These are phyloP conservation scores for Phialocephala sp. DNA, from an alignment of 2,329 filamentous ascomycete species.

Conservation along the genomic window DNA sequence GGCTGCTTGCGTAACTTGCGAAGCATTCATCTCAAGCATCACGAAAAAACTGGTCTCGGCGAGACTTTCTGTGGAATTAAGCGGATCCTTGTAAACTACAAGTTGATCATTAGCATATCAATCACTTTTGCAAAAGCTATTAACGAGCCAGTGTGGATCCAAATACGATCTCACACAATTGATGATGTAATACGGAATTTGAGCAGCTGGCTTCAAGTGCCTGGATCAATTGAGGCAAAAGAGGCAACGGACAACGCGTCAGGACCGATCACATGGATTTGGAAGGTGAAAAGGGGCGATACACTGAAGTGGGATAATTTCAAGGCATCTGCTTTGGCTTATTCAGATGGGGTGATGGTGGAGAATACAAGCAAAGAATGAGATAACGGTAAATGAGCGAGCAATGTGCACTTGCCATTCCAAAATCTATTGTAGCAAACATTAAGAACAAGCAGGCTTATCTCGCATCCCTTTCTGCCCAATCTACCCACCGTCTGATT, in stretches of 20 bases:
- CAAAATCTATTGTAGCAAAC: neutral
- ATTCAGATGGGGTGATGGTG: neutral
- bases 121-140: too few relatives aligned
- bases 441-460: neutral
- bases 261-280: neutral
- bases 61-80: neutral
- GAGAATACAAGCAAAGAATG: neutral
- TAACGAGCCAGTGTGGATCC: too few relatives aligned
- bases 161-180: too few relatives aligned
- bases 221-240: neutral
- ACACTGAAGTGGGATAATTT: too few relatives aligned
- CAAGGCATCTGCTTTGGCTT: neutral
- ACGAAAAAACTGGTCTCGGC: too few relatives aligned
- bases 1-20: neutral
- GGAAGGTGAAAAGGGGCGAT: neutral
- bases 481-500: slow-evolving; percentile 83
- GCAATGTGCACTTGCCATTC: neutral
- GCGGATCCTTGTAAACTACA: neutral
- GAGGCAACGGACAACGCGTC: neutral
- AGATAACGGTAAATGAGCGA: neutral
- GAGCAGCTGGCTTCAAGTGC: neutral
- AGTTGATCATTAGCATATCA: neutral
- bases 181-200: too few relatives aligned
- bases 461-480: slow-evolving; percentile 49
- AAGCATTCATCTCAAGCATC: too few relatives aligned